Evolutionary conservation across 208 protist species (phyloP), one percentile per base, ranked within the genome.

Genomic region (Tritrichomonas musculus): DNA sequence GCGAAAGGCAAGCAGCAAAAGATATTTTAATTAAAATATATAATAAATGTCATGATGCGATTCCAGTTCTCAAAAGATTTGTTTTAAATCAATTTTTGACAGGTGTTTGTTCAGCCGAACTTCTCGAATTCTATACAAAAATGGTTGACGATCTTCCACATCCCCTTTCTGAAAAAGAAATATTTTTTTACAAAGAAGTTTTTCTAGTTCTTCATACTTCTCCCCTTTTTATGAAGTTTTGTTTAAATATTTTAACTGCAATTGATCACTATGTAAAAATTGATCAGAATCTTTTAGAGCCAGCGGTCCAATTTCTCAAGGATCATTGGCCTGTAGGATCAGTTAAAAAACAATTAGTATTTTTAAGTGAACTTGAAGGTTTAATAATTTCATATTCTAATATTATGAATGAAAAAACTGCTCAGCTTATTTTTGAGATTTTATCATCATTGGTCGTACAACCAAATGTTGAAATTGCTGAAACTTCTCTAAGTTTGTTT

Each of bases 11-110:
- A 17, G 73, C 73, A n/a, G 30, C 33, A 25, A 82, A 82, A 82
- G 73, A 82, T 50, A 82, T 82, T 82, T 82, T 82, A 25, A 49
- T 30, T 8, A 82, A 82, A 50, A 82, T 82, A 22, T 82, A 82
- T 50, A 47, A 30, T 17, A 82, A 82, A 82, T 82, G 73, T 25
- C 33, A 14, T n/a, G n/a, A 44, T 50, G 33, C 49, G 50, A 9
- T 50, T 11, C 33, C 47, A 9, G 4, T 41, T 8, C 47, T 82
- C 11, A 50, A 47, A 41, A 30, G 73, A 25, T 30, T 39, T 5
- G 41, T 82, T n/a, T 30, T 82, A 50, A 47, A 30, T 8, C 73
- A 82, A 30, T 82, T 82, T 39, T 41, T 47, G 27, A 82, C 73
- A 30, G 50, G 41, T 8, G 14, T n/a, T 50, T 82, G 73, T 39